phyloP scores from a whole-genome alignment of 257 asterid genomes.

The Apocynum venetum region DNA sequence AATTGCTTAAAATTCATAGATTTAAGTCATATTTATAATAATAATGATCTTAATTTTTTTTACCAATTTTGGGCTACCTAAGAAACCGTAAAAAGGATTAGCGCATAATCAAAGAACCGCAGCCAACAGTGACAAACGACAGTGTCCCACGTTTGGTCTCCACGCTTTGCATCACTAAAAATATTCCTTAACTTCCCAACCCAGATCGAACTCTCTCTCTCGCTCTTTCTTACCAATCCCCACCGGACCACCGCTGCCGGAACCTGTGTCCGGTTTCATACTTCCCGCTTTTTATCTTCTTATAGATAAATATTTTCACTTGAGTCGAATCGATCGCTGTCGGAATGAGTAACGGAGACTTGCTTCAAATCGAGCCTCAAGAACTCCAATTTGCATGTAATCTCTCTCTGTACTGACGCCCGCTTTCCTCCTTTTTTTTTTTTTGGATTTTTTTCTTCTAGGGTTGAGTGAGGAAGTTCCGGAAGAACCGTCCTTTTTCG shows the following conservation, averaged over 20 bases:
- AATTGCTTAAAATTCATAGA: no score
- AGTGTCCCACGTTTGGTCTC: constrained; percentile 6
- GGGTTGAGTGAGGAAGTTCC: neutral
- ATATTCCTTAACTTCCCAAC: neutral
- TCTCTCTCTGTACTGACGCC: neutral
- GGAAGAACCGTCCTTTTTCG: neutral
- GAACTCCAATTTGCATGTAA: constrained; percentile 78
- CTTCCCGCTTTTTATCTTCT: neutral
- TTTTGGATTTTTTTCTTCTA: neutral
- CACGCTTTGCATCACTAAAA: neutral
- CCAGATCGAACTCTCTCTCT: constrained; percentile 6
- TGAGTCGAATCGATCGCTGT: constrained; percentile 1
- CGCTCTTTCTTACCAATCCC: constrained; percentile 6
- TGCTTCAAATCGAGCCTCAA: constrained; percentile 69
- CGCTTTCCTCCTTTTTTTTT: neutral
- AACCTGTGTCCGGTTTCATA: neutral
- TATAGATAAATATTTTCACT: neutral
- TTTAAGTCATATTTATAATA: no score
- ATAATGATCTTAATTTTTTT: no score
- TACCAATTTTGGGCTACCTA: no score
- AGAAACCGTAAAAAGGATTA: neutral
- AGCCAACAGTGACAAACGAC: constrained; percentile 2
- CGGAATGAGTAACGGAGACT: constrained; percentile 46
- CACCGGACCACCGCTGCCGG: constrained; percentile 15
- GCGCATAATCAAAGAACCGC: neutral